Conservation (phyloP, 768 basidiomycete genomes). For the Flagelloscypha sp. region DNA sequence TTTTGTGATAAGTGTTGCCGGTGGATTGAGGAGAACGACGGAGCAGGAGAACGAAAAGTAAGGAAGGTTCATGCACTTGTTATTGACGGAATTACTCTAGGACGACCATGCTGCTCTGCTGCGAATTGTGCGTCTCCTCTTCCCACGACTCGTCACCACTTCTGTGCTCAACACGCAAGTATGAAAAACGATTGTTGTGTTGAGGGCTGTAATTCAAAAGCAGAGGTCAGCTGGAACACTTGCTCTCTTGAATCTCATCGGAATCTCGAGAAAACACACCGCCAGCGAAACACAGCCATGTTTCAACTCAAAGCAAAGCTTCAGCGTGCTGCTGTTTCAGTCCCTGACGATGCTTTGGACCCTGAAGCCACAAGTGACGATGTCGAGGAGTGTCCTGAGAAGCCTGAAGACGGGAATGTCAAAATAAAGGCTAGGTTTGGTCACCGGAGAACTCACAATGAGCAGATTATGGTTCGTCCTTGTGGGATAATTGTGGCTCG, state of each 20-base stretch:
- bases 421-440: slow-evolving; percentile 19
- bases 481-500: slow-evolving; percentile 22
- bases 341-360: slow-evolving; percentile 3
- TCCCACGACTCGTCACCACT: slow-evolving; percentile 3
- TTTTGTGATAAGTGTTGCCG: slow-evolving; percentile 20
- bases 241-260: slow-evolving; percentile 8
- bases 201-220: slow-evolving; percentile 2
- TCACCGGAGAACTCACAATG: slow-evolving; percentile 21
- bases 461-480: slow-evolving; percentile 20
- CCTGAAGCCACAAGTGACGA: slow-evolving; percentile 4
- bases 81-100: not conserved
- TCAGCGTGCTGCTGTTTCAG: slow-evolving; percentile 6
- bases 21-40: slow-evolving; percentile 5
- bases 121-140: slow-evolving; percentile 1
- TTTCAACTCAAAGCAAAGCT: slow-evolving; percentile 11
- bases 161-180: slow-evolving; percentile 1
- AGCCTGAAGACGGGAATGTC: slow-evolving; percentile 10
- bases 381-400: not conserved
- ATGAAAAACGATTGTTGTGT: slow-evolving; percentile 5
- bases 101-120: not conserved
- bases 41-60: not conserved
- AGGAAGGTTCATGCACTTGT: not conserved
- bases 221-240: not conserved
- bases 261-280: slow-evolving; percentile 3
- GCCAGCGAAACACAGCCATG: slow-evolving; percentile 6